Conservation (phyloP, 495 filamentous ascomycete species). For the Penicillium longicatenatum region DNA sequence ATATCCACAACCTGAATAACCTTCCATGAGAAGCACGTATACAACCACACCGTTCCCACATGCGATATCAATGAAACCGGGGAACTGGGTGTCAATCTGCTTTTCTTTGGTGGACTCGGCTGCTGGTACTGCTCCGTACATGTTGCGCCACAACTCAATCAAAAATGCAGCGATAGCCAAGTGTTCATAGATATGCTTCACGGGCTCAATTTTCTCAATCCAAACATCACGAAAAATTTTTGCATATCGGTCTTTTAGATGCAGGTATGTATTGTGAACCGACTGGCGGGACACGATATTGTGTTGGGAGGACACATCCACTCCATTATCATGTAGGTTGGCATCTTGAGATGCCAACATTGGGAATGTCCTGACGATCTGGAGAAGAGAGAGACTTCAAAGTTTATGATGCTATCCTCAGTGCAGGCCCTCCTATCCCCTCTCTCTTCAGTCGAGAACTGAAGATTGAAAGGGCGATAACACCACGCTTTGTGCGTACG, state of each 20-base stretch:
- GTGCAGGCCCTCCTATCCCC: neutral
- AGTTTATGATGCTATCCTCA: neutral
- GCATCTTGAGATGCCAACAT: neutral
- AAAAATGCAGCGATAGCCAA: slow-evolving; percentile 90
- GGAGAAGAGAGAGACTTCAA: neutral
- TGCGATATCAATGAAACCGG: slow-evolving; percentile 93
- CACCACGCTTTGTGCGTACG: too few relatives aligned
- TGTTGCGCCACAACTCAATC: slow-evolving; percentile 86
- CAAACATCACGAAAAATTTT: slow-evolving; percentile 64
- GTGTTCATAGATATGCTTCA: slow-evolving; percentile 94
- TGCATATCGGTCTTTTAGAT: slow-evolving; percentile 79
- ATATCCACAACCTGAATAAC: slow-evolving; percentile 85
- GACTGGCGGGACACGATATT: slow-evolving; percentile 69
- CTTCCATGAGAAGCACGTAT: slow-evolving; percentile 78
- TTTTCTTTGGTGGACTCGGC: slow-evolving; percentile 22
- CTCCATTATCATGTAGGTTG: neutral
- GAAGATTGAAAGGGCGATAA: too few relatives aligned
- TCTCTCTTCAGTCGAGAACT: too few relatives aligned
- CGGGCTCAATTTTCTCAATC: slow-evolving; percentile 83
- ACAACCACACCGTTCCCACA: slow-evolving; percentile 96
- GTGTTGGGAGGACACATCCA: slow-evolving; percentile 58
- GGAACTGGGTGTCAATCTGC: slow-evolving; percentile 49
- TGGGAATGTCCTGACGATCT: neutral
- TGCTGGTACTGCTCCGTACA: slow-evolving; percentile 59
- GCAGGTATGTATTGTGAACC: slow-evolving; percentile 78